Conservation (phyloP, 768 basidiomycete genomes). For the Amanita pallidorosea region DNA sequence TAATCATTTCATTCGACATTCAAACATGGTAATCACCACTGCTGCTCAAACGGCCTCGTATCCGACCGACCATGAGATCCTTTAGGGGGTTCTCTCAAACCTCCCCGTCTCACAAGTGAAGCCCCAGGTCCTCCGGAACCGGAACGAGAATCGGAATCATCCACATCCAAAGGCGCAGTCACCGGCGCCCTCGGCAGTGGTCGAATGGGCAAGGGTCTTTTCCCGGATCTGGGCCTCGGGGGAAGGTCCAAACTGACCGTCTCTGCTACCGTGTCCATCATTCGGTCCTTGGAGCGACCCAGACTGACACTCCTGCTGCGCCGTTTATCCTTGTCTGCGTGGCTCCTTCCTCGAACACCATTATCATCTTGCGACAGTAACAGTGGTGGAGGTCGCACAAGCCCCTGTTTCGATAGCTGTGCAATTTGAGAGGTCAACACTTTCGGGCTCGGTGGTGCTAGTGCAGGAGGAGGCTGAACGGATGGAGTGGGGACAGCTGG, state of each 20-base stretch:
- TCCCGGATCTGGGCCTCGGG: neutral
- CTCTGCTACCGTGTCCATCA: neutral
- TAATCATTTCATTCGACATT: no score
- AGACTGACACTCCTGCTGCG: constrained; percentile 3
- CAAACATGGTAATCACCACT: neutral
- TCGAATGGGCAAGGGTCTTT: constrained; percentile 1
- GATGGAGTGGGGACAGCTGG: neutral
- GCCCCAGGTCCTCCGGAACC: neutral
- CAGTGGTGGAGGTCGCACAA: neutral
- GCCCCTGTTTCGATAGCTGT: neutral
- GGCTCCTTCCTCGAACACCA: neutral
- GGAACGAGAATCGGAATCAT: neutral
- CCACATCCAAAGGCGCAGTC: neutral
- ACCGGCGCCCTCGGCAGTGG: neutral
- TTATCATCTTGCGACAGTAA: neutral
- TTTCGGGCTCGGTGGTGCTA: neutral
- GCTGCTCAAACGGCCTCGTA: neutral
- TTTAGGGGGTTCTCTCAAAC: neutral
- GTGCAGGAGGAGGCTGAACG: neutral
- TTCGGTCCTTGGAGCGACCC: neutral
- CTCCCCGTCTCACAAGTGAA: neutral
- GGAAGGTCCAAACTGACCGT: neutral
- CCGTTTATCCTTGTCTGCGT: neutral
- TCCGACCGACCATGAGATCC: neutral
- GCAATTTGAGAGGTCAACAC: neutral